These are phyloP conservation scores for Macadamia integrifolia DNA, from an alignment of 164 flowering plant species.

Conservation along the genomic window DNA sequence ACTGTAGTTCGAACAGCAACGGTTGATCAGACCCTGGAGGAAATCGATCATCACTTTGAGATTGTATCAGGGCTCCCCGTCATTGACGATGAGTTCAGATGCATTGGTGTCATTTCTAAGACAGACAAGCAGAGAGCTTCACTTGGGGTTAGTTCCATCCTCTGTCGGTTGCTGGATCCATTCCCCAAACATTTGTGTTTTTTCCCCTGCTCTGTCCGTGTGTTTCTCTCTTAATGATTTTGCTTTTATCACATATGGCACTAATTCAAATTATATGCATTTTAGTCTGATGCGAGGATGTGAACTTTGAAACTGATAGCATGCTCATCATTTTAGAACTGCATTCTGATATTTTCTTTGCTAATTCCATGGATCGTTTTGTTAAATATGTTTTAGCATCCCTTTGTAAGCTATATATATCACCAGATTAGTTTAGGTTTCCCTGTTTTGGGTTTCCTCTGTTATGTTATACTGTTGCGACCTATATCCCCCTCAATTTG, in stretches of 20 bases:
- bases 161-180: too few relatives aligned
- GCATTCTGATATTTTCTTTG: neutral
- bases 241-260: neutral
- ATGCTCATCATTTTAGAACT: neutral
- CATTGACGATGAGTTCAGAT: constrained; percentile 10
- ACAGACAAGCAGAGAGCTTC: constrained; percentile 11
- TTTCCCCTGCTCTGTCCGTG: too few relatives aligned
- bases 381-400: neutral
- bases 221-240: neutral
- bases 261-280: neutral
- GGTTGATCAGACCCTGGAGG: constrained; percentile 24
- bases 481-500: too few relatives aligned
- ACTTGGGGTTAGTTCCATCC: constrained; percentile 14
- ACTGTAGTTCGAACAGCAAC: constrained; percentile 19
- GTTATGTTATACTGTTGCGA: too few relatives aligned
- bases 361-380: neutral
- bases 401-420: too few relatives aligned
- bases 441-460: too few relatives aligned
- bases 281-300: neutral
- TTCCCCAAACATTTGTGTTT: too few relatives aligned
- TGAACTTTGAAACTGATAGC: neutral
- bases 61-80: constrained; percentile 26
- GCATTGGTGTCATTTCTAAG: constrained; percentile 28
- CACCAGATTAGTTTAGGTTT: too few relatives aligned
- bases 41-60: constrained; percentile 24